These are phyloP conservation scores for Byssoonygena ceratinophila DNA, from an alignment of 2,329 filamentous ascomycete species.

Conservation along the genomic window DNA sequence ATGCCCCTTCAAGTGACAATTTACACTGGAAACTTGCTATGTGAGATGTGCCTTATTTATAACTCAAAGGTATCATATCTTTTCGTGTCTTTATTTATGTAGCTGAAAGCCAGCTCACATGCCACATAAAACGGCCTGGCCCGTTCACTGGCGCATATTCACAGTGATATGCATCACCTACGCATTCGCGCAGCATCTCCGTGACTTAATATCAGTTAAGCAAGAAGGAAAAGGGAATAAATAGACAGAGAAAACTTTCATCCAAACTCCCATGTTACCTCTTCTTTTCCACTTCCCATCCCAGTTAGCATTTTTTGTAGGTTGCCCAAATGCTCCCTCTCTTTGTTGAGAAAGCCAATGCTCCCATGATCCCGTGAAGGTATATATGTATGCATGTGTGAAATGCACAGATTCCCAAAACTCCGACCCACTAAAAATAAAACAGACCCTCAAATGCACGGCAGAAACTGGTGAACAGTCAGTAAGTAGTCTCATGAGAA, in stretches of 20 bases:
- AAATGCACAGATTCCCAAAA: neutral
- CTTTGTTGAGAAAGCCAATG: neutral
- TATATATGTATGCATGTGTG: neutral
- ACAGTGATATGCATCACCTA: too few relatives aligned
- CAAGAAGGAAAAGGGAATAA: neutral
- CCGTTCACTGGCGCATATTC: neutral
- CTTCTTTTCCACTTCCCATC: neutral
- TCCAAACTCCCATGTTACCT: neutral
- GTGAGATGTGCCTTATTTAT: too few relatives aligned
- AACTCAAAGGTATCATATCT: too few relatives aligned
- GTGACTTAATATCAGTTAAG: neutral
- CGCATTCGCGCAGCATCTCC: neutral
- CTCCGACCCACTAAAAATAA: neutral
- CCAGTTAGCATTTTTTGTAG: neutral
- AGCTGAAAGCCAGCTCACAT: neutral
- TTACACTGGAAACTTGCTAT: too few relatives aligned
- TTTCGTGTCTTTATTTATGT: neutral
- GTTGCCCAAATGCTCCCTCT: constrained; percentile 6
- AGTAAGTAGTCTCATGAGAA: neutral
- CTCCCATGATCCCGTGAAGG: neutral
- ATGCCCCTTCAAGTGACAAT: too few relatives aligned
- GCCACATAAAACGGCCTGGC: neutral
- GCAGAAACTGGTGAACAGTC: constrained; percentile 21
- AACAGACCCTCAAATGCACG: constrained; percentile 19
- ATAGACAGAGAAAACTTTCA: neutral